phyloP scores from a whole-genome alignment of 805 yeast genomes.

The Candida sonorensis region DNA sequence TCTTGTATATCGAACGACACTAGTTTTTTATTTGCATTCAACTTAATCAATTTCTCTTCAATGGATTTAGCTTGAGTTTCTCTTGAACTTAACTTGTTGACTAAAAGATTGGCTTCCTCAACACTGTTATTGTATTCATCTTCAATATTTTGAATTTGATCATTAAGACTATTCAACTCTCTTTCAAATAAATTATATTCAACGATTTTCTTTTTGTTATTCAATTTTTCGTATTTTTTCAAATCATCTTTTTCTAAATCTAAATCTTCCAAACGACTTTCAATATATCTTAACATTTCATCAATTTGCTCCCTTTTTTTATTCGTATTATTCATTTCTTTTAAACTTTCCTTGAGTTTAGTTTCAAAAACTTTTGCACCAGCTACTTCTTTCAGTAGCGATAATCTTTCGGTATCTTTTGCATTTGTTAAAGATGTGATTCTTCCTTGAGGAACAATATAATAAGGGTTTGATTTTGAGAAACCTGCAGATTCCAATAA shows the following conservation, averaged over 20 bases:
- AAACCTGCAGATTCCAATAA: slow-evolving; percentile 89
- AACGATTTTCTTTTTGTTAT: slow-evolving; percentile 57
- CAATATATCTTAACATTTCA: slow-evolving; percentile 63
- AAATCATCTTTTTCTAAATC: slow-evolving; percentile 75
- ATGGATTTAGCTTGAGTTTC: slow-evolving; percentile 45
- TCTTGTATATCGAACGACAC: slow-evolving; percentile 51
- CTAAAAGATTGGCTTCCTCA: slow-evolving; percentile 45
- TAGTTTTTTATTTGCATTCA: slow-evolving; percentile 44
- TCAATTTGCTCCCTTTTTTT: slow-evolving; percentile 65
- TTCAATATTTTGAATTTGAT: slow-evolving; percentile 55
- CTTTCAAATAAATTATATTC: slow-evolving; percentile 75
- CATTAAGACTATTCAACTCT: slow-evolving; percentile 58
- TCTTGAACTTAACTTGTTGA: slow-evolving; percentile 52
- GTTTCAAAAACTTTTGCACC: slow-evolving; percentile 90
- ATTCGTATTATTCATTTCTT: slow-evolving; percentile 71
- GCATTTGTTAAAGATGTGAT: slow-evolving; percentile 86
- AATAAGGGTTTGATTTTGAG: slow-evolving; percentile 83
- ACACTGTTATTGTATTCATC: slow-evolving; percentile 45
- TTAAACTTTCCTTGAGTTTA: slow-evolving; percentile 68
- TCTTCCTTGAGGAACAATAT: slow-evolving; percentile 95
- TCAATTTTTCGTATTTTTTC: slow-evolving; percentile 59
- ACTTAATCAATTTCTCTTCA: slow-evolving; percentile 36
- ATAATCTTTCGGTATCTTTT: slow-evolving; percentile 74
- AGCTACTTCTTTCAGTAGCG: slow-evolving; percentile 81
- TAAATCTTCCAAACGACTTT: slow-evolving; percentile 67